A percentile compares a stretch with the other conserved stretches of the same genome.
phyloP scores from a whole-genome alignment of 192 early-diverging fungal species.

The Entomortierella lignicola region DNA sequence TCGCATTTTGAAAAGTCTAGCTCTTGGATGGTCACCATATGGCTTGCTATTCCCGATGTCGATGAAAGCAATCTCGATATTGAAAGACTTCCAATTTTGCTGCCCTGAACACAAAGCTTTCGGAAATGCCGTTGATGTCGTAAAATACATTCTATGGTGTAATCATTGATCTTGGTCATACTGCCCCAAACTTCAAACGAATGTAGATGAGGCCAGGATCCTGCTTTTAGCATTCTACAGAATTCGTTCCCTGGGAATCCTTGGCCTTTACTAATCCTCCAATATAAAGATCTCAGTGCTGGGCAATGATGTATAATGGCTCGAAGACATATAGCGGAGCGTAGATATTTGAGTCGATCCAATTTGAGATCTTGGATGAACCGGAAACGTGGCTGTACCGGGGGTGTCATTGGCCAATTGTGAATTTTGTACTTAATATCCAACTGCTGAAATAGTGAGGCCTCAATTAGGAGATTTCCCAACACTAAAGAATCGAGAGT shows the following conservation, averaged over 20 bases:
- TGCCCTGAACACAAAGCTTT: neutral
- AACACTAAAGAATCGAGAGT: neutral
- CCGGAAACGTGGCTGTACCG: neutral
- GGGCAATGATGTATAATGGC: neutral
- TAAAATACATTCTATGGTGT: neutral
- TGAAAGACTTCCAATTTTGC: neutral
- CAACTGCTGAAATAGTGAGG: neutral
- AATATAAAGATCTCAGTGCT: neutral
- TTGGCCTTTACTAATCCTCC: neutral
- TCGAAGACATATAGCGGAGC: neutral
- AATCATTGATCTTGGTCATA: neutral
- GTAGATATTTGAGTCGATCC: neutral
- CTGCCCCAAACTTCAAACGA: neutral
- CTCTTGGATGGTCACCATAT: neutral
- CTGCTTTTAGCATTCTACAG: neutral
- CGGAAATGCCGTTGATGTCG: neutral
- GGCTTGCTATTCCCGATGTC: neutral
- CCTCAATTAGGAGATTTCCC: neutral
- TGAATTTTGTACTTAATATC: neutral
- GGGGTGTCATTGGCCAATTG: neutral
- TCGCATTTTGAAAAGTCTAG: neutral
- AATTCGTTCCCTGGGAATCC: neutral
- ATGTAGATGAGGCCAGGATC: neutral
- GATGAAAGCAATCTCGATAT: neutral
- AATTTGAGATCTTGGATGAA: neutral